Evolutionary conservation across 148 eudicot species (phyloP).

Genomic region (Chenopodium album): DNA sequence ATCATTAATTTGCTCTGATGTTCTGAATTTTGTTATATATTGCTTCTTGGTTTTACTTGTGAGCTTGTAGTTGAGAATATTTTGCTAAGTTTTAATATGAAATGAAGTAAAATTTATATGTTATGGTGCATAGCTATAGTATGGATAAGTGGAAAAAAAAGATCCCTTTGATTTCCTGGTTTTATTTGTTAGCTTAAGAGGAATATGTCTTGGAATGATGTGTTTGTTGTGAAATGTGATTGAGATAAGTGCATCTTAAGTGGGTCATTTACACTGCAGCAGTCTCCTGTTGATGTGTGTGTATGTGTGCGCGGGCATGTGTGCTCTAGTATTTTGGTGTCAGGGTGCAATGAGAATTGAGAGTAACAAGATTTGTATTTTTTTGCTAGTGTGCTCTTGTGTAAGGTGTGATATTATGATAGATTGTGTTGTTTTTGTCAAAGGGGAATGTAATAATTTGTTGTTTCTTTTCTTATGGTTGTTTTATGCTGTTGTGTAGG

Average conservation of each 20-base stretch:
- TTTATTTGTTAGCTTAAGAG: not conserved
- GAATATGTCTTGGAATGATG: not conserved
- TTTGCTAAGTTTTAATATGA: not conserved
- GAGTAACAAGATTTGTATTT: not conserved
- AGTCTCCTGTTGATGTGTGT: not conserved
- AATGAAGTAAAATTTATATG: not conserved
- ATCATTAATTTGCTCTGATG: not conserved
- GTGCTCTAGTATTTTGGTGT: not conserved
- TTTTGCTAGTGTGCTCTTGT: not conserved
- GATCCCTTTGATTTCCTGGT: not conserved
- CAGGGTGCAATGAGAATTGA: not conserved
- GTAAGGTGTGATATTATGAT: not conserved
- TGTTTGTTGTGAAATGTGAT: not conserved
- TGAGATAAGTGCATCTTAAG: not conserved
- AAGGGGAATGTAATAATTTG: not conserved
- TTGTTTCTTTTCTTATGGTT: not conserved
- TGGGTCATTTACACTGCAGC: not conserved
- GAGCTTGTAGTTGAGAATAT: not conserved
- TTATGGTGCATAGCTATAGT: too few species aligned
- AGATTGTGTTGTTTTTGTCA: not conserved
- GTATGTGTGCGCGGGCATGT: not conserved
- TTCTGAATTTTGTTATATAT: not conserved
- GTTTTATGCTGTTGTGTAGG: conserved; percentile 23
- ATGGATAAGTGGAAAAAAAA: too few species aligned
- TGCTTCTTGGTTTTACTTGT: not conserved